Base-by-base conservation (phyloP, 2,329 filamentous ascomycete genomes). In the Monosporascus sp. region DNA sequence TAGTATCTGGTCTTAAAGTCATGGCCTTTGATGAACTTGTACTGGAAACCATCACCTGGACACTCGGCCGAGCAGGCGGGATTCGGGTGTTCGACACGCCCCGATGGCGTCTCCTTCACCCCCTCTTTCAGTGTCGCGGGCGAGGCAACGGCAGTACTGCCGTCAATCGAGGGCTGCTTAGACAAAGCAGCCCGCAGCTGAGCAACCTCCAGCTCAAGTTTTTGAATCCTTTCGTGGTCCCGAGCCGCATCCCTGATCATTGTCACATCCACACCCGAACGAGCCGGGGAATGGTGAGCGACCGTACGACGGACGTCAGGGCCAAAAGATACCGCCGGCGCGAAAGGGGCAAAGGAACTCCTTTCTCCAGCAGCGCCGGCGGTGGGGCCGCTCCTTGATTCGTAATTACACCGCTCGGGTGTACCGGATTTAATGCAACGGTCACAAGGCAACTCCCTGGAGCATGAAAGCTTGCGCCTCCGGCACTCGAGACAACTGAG, bases 391-490 rank as follows among this genome's bases (percentile, higher is more conserved):
- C 73, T 73, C 37, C 73, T 67, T 31, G 79, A 77, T 67, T 84
- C 81, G 62, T 84, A 84, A 57, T 77, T 81, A 69, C 81, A 84
- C 17, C 78, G 75, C 50, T 83, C 81, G 20, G 81, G 76, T 27
- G 81, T 84, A 61, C 80, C 81, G 56, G 80, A 83, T 69, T 83
- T 84, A 67, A 84, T 75, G 67, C 82, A 85, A 47, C 82, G 78
- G 66, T 83, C 80, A 63, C 82, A 85, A 24, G 82, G 82, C 60
- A 83, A 76, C 64, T 82, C 81, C 56, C 82, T 74, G 67, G 84
- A 82, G 65, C 82, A 85, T 26, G 81, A 84, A 38, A 84, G 72
- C 71, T 85, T 85, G 52, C 82, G 74, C 51, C 81, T 76, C 43
- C 82, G 79, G 60, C 82, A 85, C 61, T 84, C 81, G 43, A 84